Evolutionary conservation across 2,329 filamentous ascomycete species (phyloP), one percentile per base, ranked within the genome.

Genomic region (Diaporthe aspalathi): DNA sequence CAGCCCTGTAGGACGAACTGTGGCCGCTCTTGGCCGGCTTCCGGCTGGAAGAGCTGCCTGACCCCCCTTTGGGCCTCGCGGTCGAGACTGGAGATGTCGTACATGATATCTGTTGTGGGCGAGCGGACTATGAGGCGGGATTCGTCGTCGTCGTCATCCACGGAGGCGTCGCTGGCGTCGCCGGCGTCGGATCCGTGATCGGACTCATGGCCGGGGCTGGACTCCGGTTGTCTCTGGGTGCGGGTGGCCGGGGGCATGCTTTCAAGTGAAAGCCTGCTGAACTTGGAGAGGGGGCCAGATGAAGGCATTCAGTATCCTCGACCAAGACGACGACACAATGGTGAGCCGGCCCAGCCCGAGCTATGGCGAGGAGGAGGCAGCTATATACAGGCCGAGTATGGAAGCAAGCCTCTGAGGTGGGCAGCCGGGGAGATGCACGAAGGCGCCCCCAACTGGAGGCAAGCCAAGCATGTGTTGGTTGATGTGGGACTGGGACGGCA

Each of bases 1-100:
- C 87, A 89, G 68, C 83, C 83, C 74, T 88, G 83, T 8, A 89
- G 78, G 0, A 83, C 80, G 71, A 90, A 83, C 71, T 82, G 81
- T 2, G 87, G 85, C 0, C 86, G 83, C 14, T 86, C 83, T 40
- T 79, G 75, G 27, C 70, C 70, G 0, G 74, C 62, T 2, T 68
- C 60, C 16, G 76, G 70, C 29, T 75, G 80, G 73, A 88, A 85
- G 29, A 84, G 79, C 60, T 84, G 83, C 20, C 83, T 80, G 11
- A 88, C 81, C 2, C 78, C 75, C 8, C 79, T 75, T 65, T 82
- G 82, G 0, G 81, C 81, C 24, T 79, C 77, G 2, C 78, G 76
- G 0, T 82, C 76, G 1, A 86, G 82, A 12, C 78, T 76, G n/a
- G 81, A 80, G 62, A 86, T 76, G 43, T 77, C 78, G 75, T 86